Conservation (phyloP, 1,139 yeast species). For the Hanseniaspora sp. region DNA sequence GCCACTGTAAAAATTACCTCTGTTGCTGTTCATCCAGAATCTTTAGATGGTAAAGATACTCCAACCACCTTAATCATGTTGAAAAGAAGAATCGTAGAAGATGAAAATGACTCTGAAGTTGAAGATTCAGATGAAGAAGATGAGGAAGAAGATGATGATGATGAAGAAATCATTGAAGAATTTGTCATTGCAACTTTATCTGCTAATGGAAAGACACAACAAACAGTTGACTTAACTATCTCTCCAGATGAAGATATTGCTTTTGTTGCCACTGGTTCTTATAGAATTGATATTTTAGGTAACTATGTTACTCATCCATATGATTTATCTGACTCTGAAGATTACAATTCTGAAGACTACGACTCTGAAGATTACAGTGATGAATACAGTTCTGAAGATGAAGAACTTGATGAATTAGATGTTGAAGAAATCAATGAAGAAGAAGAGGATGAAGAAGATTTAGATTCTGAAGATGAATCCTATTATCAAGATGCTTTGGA, state of each 20-base stretch:
- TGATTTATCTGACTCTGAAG: constrained; percentile 37
- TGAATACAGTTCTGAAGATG: constrained; percentile 39
- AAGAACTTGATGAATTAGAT: constrained; percentile 44
- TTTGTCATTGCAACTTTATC: constrained; percentile 80
- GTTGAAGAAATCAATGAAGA: constrained; percentile 95
- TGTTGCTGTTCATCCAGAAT: constrained; percentile 90
- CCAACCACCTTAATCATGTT: constrained; percentile 86
- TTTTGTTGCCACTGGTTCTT: constrained; percentile 92
- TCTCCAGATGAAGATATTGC: constrained; percentile 87
- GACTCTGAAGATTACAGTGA: constrained; percentile 50
- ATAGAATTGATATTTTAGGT: constrained; percentile 85
- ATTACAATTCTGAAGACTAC: constrained; percentile 36
- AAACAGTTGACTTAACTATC: constrained; percentile 78
- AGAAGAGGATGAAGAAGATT: constrained; percentile 52
- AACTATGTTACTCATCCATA: constrained; percentile 93
- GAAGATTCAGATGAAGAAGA: constrained; percentile 28
- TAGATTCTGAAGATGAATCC: constrained; percentile 90
- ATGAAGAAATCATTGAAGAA: constrained; percentile 62
- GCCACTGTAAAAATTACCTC: constrained; percentile 81
- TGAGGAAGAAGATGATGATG: constrained; percentile 33
- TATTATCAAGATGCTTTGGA: constrained; percentile 45
- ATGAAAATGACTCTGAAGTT: constrained; percentile 32
- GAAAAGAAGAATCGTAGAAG: constrained; percentile 50
- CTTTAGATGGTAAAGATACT: constrained; percentile 62
- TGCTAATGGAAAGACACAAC: constrained; percentile 77